A percentile compares a stretch with the other conserved stretches of the same genome.
phyloP scores from a whole-genome alignment of 768 basidiomycete species.

The Mycena rebaudengoi region DNA sequence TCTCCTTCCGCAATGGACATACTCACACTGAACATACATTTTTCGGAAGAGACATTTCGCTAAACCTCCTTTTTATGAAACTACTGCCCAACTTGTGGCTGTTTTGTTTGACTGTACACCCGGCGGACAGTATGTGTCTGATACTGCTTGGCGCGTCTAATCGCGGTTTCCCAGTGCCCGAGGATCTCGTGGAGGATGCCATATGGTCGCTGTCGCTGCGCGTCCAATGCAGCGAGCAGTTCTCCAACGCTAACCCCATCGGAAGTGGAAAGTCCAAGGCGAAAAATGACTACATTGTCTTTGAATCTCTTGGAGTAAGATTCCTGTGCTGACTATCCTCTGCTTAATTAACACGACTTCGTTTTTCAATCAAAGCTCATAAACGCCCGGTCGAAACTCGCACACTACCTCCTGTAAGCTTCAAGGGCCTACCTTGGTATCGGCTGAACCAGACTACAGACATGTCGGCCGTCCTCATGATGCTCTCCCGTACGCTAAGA shows the following conservation, averaged over 20 bases:
- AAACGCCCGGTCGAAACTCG: conserved; percentile 9
- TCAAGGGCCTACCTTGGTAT: too few species aligned
- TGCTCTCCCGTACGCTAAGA: conserved; percentile 7
- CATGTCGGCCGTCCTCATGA: conserved; percentile 1
- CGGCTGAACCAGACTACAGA: neutral
- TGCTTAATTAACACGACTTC: too few species aligned
- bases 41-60: neutral
- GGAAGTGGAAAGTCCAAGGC: conserved; percentile 23
- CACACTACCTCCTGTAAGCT: neutral
- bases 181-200: conserved; percentile 23
- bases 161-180: conserved; percentile 25
- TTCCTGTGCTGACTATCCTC: neutral
- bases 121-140: conserved; percentile 23
- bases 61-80: conserved; percentile 9
- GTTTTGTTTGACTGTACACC: conserved; percentile 27
- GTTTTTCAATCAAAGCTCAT: conserved; percentile 4
- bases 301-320: neutral
- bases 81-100: conserved; percentile 23
- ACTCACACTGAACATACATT: too few species aligned
- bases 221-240: conserved; percentile 26
- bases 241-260: conserved; percentile 25
- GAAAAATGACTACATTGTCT: neutral
- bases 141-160: neutral
- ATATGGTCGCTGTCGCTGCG: conserved; percentile 32
- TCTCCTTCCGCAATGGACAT: neutral